Evolutionary conservation across 176 grass and related monocot genomes (phyloP).

Genomic region (Cenchrus fungigraminus): DNA sequence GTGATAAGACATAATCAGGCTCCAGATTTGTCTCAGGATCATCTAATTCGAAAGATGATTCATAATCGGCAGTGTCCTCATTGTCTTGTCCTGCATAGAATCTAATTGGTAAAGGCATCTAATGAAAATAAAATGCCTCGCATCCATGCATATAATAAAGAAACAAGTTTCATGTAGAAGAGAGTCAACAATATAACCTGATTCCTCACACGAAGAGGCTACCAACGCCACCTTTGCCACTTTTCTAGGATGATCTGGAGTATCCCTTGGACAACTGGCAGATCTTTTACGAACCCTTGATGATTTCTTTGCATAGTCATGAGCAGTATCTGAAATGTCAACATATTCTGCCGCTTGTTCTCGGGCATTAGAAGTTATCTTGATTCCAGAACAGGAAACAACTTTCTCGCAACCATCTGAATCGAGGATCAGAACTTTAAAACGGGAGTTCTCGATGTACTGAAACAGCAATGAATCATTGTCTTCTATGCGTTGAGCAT

Average conservation of each 20-base stretch:
- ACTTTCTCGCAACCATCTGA: slow-evolving; percentile 37
- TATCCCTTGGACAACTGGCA: not conserved
- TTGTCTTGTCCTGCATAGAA: slow-evolving; percentile 16
- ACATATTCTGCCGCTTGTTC: not conserved
- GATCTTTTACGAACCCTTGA: not conserved
- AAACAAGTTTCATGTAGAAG: not conserved
- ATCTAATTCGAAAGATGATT: not conserved
- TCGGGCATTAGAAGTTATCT: not conserved
- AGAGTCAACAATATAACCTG: slow-evolving; percentile 20
- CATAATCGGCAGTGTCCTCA: not conserved
- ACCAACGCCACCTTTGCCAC: not conserved
- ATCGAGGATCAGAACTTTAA: slow-evolving; percentile 52
- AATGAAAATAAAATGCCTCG: not conserved
- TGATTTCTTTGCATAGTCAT: not conserved
- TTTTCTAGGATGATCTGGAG: not conserved
- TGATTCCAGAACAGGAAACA: slow-evolving; percentile 3
- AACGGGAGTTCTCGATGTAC: slow-evolving; percentile 19
- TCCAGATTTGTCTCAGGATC: not conserved
- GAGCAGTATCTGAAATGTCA: not conserved
- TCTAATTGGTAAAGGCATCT: not conserved
- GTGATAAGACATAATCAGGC: not conserved
- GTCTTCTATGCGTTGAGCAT: slow-evolving; percentile 38
- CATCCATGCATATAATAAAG: not conserved
- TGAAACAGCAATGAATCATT: slow-evolving; percentile 51
- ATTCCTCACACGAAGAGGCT: slow-evolving; percentile 34